A percentile compares a stretch with the other conserved stretches of the same genome.
Evolutionary conservation across 768 basidiomycete species (phyloP).

Genomic region (Phaeotremella fagi): DNA sequence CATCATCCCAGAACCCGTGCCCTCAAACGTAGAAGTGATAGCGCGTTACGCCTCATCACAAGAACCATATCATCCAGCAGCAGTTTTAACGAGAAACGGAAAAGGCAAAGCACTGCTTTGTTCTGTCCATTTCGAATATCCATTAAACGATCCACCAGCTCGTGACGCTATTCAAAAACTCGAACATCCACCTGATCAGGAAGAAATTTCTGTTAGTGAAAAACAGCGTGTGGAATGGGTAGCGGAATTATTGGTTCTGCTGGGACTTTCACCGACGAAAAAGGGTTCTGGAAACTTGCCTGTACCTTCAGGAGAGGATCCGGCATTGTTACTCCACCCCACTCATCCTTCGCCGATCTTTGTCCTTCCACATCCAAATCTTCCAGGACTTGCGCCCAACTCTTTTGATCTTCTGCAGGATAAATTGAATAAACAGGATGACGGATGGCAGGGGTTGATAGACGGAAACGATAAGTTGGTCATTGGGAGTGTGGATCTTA

Average conservation of each 20-base stretch:
- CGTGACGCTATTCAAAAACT: slow-evolving; percentile 29
- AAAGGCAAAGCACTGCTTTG: slow-evolving; percentile 58
- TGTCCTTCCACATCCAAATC: slow-evolving; percentile 54
- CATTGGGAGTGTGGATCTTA: slow-evolving; percentile 7
- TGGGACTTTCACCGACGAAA: slow-evolving; percentile 54
- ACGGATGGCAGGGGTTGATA: slow-evolving; percentile 50
- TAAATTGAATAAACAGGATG: slow-evolving; percentile 5
- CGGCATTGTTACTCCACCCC: slow-evolving; percentile 34
- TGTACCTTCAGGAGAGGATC: slow-evolving; percentile 22
- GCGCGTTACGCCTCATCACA: slow-evolving; percentile 42
- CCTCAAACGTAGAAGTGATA: slow-evolving; percentile 42
- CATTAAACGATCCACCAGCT: slow-evolving; percentile 46
- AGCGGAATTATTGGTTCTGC: slow-evolving; percentile 46
- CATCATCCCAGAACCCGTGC: slow-evolving; percentile 24
- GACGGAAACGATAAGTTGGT: slow-evolving; percentile 62
- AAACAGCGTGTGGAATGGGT: slow-evolving; percentile 46
- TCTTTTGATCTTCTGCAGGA: slow-evolving; percentile 49
- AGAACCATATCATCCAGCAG: slow-evolving; percentile 45
- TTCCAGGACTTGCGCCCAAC: slow-evolving; percentile 40
- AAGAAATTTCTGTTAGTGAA: slow-evolving; percentile 36
- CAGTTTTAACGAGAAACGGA: slow-evolving; percentile 51
- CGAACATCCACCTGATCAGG: slow-evolving; percentile 11
- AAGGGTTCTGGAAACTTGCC: slow-evolving; percentile 23
- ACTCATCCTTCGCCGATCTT: slow-evolving; percentile 60
- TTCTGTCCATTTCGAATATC: slow-evolving; percentile 60